Percentiles rank a stretch among this genome's conserved stretches.
Conservation (phyloP, 352 stramenopile species). For the Phytophthora idaei region DNA sequence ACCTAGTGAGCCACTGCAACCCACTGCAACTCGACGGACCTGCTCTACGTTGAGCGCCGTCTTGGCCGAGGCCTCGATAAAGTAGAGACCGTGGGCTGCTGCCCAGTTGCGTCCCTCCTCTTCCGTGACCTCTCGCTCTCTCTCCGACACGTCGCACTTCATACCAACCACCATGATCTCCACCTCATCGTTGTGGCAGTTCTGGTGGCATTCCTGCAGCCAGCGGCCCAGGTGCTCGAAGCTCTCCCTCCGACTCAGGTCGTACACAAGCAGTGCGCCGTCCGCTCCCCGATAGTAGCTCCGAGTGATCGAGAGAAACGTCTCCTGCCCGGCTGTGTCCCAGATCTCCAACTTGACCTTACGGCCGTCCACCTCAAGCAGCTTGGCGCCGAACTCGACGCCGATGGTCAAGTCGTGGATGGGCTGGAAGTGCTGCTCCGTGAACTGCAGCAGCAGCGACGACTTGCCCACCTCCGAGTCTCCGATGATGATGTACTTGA, state of each 20-base stretch:
- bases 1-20: not conserved
- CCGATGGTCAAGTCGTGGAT: constrained; percentile 92
- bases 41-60: constrained; percentile 83
- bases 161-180: constrained; percentile 89
- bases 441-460: constrained; percentile 91
- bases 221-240: constrained; percentile 79
- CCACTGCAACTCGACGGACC: constrained; percentile 31
- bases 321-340: constrained; percentile 92
- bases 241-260: constrained; percentile 79
- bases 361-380: constrained; percentile 80
- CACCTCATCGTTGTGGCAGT: constrained; percentile 84
- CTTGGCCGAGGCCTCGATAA: constrained; percentile 87
- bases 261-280: constrained; percentile 89
- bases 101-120: constrained; percentile 76
- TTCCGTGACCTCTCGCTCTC: constrained; percentile 67
- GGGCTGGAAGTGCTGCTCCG: constrained; percentile 89
- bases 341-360: constrained; percentile 93
- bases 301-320: constrained; percentile 89
- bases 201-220: constrained; percentile 86
- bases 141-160: constrained; percentile 74
- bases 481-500: constrained; percentile 92
- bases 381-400: constrained; percentile 91
- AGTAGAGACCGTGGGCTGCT: constrained; percentile 65
- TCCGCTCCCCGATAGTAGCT: constrained; percentile 91
- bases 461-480: constrained; percentile 92